Base-by-base conservation (phyloP, 2,329 filamentous ascomycete genomes). In the Macrophomina pseudophaseolina region DNA sequence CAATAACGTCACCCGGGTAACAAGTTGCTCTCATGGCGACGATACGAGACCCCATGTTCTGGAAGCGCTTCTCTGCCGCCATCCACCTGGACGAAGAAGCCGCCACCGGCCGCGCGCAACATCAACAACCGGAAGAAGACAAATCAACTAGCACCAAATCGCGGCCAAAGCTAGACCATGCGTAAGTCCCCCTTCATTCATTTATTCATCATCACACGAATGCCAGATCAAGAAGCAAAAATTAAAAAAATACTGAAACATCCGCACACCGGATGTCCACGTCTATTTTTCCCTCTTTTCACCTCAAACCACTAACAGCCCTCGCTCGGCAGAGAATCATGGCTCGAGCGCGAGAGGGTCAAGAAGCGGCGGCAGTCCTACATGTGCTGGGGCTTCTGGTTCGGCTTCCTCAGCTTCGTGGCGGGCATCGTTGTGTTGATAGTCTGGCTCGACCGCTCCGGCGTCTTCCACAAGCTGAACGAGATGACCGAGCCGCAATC, bases 11-110 rank as follows among this genome's bases (percentile, higher is more conserved):
- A 35, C 33, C 32, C 23, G 14, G 18, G 2, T n/a, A 30, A 16
- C 32, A 16, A 7, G 23, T 23, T 42, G 5, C 30, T 35, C 7
- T n/a, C 30, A 85, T 85, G 83, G 80, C 81, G n/a, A 78, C 80
- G 53, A 80, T 85, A 67, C 82, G 82, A 69, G 86, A 88, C 72
- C 86, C 86, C 30, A 81, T 80, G 58, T 88, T 88, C 77, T 88
- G 86, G 86, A 82, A 82, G 66, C 84, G 86, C 71, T 88, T 88
- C 79, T 86, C 84, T 67, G 75, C 80, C 60, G 86, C 86, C 44
- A 84, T 87, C 1, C 86, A 87, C 72, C 75, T 81, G 62, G 84
- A 87, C 69, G 86, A 87, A 71, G 80, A 84, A 69, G 60, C 48
- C 44, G 33, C 40, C 42, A 11, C 48, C 30, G 59, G 44, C 53